phyloP scores from a whole-genome alignment of 306 rosid species.

The Glycyrrhiza uralensis region DNA sequence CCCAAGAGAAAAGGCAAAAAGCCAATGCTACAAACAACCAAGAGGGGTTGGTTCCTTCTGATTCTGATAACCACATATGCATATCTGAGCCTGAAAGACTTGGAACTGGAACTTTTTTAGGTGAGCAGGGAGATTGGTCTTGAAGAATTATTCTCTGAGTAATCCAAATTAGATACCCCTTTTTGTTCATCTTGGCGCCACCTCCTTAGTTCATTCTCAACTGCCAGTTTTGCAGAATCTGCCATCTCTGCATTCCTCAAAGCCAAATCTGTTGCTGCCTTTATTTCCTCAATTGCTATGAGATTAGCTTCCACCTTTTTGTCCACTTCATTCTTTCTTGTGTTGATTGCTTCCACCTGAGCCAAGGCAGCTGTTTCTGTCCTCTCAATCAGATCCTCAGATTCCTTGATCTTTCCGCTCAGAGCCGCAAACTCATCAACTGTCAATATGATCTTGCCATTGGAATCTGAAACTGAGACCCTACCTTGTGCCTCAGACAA shows the following conservation, averaged over 20 bases:
- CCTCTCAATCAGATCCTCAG: constrained; percentile 54
- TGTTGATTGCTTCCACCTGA: constrained; percentile 45
- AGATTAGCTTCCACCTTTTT: constrained; percentile 63
- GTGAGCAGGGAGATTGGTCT: constrained; percentile 15
- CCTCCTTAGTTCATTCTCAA: constrained; percentile 64
- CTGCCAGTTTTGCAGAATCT: constrained; percentile 58
- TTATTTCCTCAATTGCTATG: constrained; percentile 75
- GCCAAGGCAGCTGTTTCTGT: constrained; percentile 50
- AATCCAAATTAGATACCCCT: constrained; percentile 7
- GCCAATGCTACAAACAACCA: constrained; percentile 9
- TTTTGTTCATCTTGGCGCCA: constrained; percentile 60
- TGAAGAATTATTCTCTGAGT: constrained; percentile 16
- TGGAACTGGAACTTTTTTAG: constrained; percentile 2
- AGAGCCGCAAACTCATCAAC: constrained; percentile 53
- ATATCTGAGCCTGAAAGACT: neutral
- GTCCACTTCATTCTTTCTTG: constrained; percentile 48
- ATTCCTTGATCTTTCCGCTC: constrained; percentile 55
- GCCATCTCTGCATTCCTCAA: constrained; percentile 76
- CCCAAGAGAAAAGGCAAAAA: constrained; percentile 1
- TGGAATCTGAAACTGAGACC: constrained; percentile 25
- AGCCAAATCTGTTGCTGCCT: constrained; percentile 77
- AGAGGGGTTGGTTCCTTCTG: neutral
- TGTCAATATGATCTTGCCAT: constrained; percentile 54
- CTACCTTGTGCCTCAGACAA: constrained; percentile 35
- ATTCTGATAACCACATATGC: neutral